Evolutionary conservation across 2,329 filamentous ascomycete species (phyloP), one percentile per base, ranked within the genome.

Genomic region (Aurifilum marmelostoma): DNA sequence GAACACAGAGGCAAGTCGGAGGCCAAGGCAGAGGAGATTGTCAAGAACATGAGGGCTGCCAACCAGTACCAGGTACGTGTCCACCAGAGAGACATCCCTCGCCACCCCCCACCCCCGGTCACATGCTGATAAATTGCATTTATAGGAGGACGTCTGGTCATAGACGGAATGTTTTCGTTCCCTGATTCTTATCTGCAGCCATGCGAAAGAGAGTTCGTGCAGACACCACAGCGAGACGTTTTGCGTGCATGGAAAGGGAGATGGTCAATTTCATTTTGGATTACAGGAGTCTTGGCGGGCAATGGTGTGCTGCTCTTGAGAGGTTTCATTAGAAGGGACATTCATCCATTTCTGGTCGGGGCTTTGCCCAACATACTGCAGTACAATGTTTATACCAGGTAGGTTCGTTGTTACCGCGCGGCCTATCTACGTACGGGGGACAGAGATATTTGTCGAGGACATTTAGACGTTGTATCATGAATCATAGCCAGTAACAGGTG

Each of bases 11-110:
- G 91, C 64, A 86, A 98, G 69, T 85, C 93, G 1, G 91, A 95
- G 76, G 85, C 91, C 72, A 97, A 97, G 86, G 96, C 89, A 18
- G 96, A 99, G 82, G 95, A 98, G 77, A 90, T 97, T 76, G 94
- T 99, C 71, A 99, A 98, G 88, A 91, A 91, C 75, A 97, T 99
- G 95, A 91, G 96, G 77, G 91, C 92, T 74, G 90, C 91, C 73
- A 97, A 97, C 81, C 93, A 96, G 80, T 99, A 99, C 85, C 97
- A 99, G 87, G 96, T 90, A 87, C 71, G 83, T 81, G 65, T 59
- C 39, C 69, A 68, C 59, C 27, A 24, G 24, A 14, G n/a, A n/a
- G n/a, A n/a, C n/a, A 29, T 37, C 8, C 24, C 27, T 16, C n/a
- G n/a, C n/a, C n/a, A n/a, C n/a, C n/a, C n/a, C n/a, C n/a, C n/a